Conservation (phyloP, 2,329 filamentous ascomycete species). For the Ophiognomonia clavigignenti-juglandacearum region DNA sequence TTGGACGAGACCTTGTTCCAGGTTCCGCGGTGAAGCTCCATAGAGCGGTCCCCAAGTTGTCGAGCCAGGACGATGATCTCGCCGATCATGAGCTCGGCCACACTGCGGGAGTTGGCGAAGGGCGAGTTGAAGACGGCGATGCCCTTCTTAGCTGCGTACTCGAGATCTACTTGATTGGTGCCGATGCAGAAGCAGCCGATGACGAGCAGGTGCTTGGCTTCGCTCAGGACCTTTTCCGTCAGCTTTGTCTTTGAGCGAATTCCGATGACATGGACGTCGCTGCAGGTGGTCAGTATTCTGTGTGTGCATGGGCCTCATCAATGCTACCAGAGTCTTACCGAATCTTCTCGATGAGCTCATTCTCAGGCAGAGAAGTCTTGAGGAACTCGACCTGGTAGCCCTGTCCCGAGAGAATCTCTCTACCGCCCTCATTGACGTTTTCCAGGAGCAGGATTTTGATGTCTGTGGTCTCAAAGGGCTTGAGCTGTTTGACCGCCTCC, state of each 20-base stretch:
- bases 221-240: conserved; percentile 73
- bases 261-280: conserved; percentile 93
- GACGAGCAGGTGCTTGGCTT: conserved; percentile 92
- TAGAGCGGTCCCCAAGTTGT: conserved; percentile 88
- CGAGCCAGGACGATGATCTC: conserved; percentile 91
- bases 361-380: conserved; percentile 86
- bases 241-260: conserved; percentile 98
- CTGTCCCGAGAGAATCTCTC: conserved; percentile 74
- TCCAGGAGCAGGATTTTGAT: conserved; percentile 95
- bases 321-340: conserved; percentile 48
- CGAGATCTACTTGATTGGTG: conserved; percentile 89
- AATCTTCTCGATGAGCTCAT: conserved; percentile 95
- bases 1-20: conserved; percentile 98
- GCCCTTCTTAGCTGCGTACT: conserved; percentile 75
- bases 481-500: conserved; percentile 64
- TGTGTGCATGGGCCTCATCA: not conserved
- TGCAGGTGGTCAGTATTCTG: conserved; percentile 32
- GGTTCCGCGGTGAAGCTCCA: conserved; percentile 86
- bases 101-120: conserved; percentile 95
- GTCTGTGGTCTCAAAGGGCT: conserved; percentile 92
- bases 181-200: conserved; percentile 99
- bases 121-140: conserved; percentile 99
- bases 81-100: conserved; percentile 90
- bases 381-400: conserved; percentile 94
- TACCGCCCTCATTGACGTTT: conserved; percentile 90